Evolutionary conservation across 2,329 filamentous ascomycete species (phyloP).

Genomic region (Tolypocladium tundrense): DNA sequence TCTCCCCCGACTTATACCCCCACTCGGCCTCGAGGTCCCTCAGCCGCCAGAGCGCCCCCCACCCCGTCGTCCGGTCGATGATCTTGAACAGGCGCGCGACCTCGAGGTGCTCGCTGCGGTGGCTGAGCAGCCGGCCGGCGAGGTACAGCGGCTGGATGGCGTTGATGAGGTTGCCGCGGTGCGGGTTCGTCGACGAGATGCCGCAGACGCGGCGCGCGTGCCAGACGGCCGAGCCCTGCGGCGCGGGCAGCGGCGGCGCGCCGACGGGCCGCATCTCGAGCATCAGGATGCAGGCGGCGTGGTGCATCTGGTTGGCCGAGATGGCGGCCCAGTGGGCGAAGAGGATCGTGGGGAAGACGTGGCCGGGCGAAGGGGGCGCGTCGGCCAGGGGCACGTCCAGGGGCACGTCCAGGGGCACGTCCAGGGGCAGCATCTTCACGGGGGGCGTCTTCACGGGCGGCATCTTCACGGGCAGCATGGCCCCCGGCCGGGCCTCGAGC

Average conservation of each 20-base stretch:
- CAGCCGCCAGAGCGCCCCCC: neutral
- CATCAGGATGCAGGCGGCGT: neutral
- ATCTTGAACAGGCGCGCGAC: neutral
- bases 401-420: no score
- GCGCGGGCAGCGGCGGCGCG: constrained; percentile 13
- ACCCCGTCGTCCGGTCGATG: neutral
- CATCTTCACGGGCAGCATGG: neutral
- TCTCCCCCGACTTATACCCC: neutral
- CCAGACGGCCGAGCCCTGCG: neutral
- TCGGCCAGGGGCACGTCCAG: neutral
- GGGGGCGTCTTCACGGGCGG: no score
- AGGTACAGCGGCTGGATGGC: neutral
- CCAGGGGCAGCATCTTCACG: no score
- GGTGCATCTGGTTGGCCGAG: neutral
- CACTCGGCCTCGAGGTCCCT: neutral
- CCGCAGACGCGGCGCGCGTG: constrained; percentile 31
- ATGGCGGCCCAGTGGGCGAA: neutral
- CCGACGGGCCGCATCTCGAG: constrained; percentile 25
- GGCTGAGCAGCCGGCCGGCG: neutral
- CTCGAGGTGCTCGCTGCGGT: neutral
- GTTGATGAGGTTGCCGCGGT: neutral
- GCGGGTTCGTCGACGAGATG: constrained; percentile 35
- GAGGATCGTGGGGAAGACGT: neutral
- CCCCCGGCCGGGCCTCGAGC: neutral
- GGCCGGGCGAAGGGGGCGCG: neutral